Percentiles rank a stretch among this genome's conserved stretches.
Evolutionary conservation across 345 rosid species (phyloP).

Genomic region (Boechera stricta): DNA sequence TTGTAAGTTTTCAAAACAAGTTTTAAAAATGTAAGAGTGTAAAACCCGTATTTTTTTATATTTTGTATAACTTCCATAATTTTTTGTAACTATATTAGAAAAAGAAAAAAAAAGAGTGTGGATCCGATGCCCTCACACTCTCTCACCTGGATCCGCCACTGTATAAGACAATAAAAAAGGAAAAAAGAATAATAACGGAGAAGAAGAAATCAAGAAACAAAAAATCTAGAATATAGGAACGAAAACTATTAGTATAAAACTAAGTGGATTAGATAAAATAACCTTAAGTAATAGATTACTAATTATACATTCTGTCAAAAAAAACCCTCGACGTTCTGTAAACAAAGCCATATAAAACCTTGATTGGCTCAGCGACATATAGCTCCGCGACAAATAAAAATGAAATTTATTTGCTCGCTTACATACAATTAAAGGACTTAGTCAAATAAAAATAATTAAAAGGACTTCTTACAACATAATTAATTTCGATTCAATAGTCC

Average conservation of each 20-base stretch:
- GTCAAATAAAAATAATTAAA: neutral
- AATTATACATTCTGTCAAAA: constrained; percentile 35
- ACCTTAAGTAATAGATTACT: neutral
- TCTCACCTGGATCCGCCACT: no score
- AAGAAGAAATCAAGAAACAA: constrained; percentile 44
- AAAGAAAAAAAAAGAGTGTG: no score
- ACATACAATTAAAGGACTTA: neutral
- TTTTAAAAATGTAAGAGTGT: no score
- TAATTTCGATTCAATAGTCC: constrained; percentile 7
- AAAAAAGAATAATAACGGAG: constrained; percentile 43
- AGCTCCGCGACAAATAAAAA: constrained; percentile 31
- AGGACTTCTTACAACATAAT: constrained; percentile 8
- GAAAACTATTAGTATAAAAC: constrained; percentile 19
- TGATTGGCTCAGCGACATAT: constrained; percentile 53
- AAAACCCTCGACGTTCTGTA: constrained; percentile 22
- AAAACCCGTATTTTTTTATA: no score
- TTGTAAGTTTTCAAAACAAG: no score
- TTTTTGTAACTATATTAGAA: no score
- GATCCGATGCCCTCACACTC: no score
- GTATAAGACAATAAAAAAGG: neutral
- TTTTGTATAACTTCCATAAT: no score
- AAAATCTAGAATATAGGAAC: constrained; percentile 28
- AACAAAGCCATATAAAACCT: constrained; percentile 38
- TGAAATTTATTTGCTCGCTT: constrained; percentile 25
- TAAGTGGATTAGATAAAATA: constrained; percentile 28